Evolutionary conservation across 495 filamentous ascomycete genomes (phyloP), one percentile per base, ranked within the genome.

Genomic region (Staphylotrichum longicolle): DNA sequence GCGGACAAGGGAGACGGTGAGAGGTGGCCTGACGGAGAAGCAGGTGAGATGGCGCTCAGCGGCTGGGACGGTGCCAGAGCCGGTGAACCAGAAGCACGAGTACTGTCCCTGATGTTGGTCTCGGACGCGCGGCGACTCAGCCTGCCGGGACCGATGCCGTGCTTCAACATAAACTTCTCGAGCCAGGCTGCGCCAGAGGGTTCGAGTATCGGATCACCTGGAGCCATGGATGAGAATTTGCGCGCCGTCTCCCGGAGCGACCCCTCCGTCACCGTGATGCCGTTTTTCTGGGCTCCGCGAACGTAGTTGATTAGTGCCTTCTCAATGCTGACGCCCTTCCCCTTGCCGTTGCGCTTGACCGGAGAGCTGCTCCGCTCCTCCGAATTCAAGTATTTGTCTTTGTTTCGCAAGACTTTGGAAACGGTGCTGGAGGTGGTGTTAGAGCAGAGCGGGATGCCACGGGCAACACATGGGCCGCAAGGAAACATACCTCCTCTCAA

Each of bases 101-200:
- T 80, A 46, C 83, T 86, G 68, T 85, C 82, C 8, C 79, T 75
- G 53, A 83, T 81, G 69, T 84, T 85, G 41, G 82, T 81, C 69
- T 85, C 85, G 7, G 90, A 92, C n/a, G 84, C 83, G 70, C 90
- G 88, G 41, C 86, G 83, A 62, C 83, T 80, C 50, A 88, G 66
- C 50, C 74, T 84, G 64, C 82, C 83, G 0, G 86, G 81, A 30
- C 84, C 78, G 33, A 95, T 81, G 58, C 88, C 87, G 73, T 98
- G 91, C 73, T 93, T 97, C 62, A 89, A 85, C 78, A 97, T 96
- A 80, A 99, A 98, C 70, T 95, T 96, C 72, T 96, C 93, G 54
- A 99, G 81, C 92, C 93, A 97, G 61, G 80, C 84, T 7, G 86
- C 75, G 60, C 82, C 92, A 65, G 88, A 86, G 40, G 87, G 81